These are phyloP conservation scores for Entoloma clypeatum DNA, from an alignment of 1,284 basidiomycete genomes.

Conservation along the genomic window DNA sequence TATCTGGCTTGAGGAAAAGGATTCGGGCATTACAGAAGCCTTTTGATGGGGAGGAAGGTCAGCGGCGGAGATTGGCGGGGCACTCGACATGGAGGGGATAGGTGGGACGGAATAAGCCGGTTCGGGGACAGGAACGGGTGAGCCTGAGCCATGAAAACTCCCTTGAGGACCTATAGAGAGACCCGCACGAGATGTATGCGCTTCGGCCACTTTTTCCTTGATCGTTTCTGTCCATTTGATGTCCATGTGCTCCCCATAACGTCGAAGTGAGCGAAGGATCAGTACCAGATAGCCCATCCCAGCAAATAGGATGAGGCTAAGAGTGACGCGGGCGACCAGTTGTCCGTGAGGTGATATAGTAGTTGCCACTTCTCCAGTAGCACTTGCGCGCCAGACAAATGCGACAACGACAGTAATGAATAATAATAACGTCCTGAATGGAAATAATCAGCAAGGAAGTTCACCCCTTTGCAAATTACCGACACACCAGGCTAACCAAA, in stretches of 20 bases:
- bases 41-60: no score
- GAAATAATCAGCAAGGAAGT: no score
- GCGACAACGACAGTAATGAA: not conserved
- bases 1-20: no score
- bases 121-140: no score
- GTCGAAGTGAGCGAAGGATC: slow-evolving; percentile 46
- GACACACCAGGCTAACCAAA: slow-evolving; percentile 56
- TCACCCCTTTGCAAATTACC: slow-evolving; percentile 21
- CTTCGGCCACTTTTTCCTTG: slow-evolving; percentile 1
- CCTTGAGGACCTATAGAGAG: no score
- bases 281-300: slow-evolving; percentile 48
- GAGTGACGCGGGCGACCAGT: slow-evolving; percentile 44
- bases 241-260: slow-evolving; percentile 40
- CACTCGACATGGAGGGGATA: no score
- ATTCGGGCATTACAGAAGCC: no score
- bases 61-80: no score
- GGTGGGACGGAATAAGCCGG: no score
- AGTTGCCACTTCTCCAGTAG: not conserved
- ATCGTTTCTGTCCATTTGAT: slow-evolving; percentile 22
- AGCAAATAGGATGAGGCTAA: slow-evolving; percentile 44
- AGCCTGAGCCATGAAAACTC: no score
- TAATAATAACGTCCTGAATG: not conserved
- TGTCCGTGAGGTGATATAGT: slow-evolving; percentile 22
- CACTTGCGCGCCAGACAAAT: not conserved
- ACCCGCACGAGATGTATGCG: no score